Evolutionary conservation across 257 asterid species (phyloP), one percentile per base, ranked within the genome.

Genomic region (Solanum verrucosum): DNA sequence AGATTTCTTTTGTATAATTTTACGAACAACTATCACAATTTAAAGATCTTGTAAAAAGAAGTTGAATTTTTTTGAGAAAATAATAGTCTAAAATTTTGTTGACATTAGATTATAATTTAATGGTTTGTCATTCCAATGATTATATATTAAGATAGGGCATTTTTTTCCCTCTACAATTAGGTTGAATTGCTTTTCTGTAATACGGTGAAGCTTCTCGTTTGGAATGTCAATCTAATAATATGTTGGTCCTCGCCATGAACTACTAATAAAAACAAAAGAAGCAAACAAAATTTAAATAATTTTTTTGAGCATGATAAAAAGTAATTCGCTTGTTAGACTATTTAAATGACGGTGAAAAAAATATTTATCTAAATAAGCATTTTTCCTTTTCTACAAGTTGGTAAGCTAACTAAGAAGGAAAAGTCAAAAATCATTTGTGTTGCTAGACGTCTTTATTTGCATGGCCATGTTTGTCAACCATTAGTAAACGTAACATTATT

Each of bases 311-410:
- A 16, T 16, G 23, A 16, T 6, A 52, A 3, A 52, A 52, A 16
- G 4, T 6, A 52, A 52, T 18, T 18, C 10, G 1, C 0, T 18
- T 18, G n/a, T 18, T 18, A 52, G 10, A 9, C 0, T 0, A n/a
- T 63, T 4, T 23, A 63, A 10, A 9, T 63, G 7, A n/a, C 1
- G 31, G 7, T 10, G 33, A 4, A n/a, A 63, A 60, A n/a, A n/a
- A n/a, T n/a, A n/a, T 63, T 63, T n/a, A 15, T 4, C 15, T 65
- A 65, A 65, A 65, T 11, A n/a, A 65, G 20, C 34, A 2, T 12
- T 35, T 34, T 35, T 73, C 29, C 82, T 73, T 73, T 73, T 35
- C 29, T 20, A 73, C 23, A 73, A 35, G 82, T 73, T 34, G 82
- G 82, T 73, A 35, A 73, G 82, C 82, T 73, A 73, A 2, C 40